phyloP scores from a whole-genome alignment of 129 eudicot genomes.

The Flaveria sonorensis region DNA sequence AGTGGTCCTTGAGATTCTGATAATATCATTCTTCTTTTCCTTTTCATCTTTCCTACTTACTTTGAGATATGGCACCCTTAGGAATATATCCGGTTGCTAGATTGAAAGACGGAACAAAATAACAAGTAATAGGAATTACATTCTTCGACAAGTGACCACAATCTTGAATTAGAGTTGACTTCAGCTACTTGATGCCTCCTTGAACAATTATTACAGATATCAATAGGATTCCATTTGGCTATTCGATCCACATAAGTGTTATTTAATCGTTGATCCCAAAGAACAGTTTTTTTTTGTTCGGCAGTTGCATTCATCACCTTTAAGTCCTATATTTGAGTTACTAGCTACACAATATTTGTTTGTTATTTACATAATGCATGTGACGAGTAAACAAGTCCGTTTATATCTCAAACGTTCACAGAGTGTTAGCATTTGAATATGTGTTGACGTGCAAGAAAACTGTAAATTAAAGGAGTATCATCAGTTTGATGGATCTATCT shows the following conservation, averaged over 20 bases:
- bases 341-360: background rate
- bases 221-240: background rate
- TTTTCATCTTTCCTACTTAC: slow-evolving; percentile 11
- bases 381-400: background rate
- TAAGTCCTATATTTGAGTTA: no score
- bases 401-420: background rate
- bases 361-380: background rate
- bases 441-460: background rate
- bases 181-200: slow-evolving; percentile 21
- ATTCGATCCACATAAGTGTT: background rate
- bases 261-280: no score
- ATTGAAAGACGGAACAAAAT: background rate
- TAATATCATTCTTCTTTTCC: slow-evolving; percentile 2
- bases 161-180: slow-evolving; percentile 26
- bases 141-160: slow-evolving; percentile 16
- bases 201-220: background rate
- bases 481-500: background rate
- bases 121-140: slow-evolving; percentile 1
- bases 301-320: no score
- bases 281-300: no score
- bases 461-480: background rate
- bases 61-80: background rate
- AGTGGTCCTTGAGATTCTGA: slow-evolving; percentile 1
- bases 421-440: background rate
- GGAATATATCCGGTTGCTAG: slow-evolving; percentile 13